Conservation (phyloP, 495 filamentous ascomycete genomes). For the Hypoxylon cercidicola region DNA sequence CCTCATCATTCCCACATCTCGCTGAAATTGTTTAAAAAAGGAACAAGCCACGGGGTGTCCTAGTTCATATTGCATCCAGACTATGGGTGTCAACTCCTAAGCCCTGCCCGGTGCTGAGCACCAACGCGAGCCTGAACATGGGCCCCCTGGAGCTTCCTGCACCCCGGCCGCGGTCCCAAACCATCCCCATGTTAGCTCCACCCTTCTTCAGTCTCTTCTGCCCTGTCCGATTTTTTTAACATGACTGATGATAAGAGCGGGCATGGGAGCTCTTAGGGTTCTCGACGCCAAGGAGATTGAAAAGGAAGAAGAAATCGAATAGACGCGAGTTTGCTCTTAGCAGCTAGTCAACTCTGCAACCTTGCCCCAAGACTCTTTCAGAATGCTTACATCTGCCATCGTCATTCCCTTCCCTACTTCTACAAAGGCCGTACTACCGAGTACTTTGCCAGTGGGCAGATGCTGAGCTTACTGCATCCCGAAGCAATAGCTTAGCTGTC, state of each 20-base stretch:
- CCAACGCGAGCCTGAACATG: constrained; percentile 42
- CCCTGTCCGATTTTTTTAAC: constrained; percentile 34
- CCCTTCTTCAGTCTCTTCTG: constrained; percentile 37
- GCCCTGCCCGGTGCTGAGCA: constrained; percentile 45
- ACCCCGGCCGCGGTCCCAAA: constrained; percentile 48
- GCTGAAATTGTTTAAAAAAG: constrained; percentile 39
- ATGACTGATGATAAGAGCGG: constrained; percentile 47
- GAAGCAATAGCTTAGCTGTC: constrained; percentile 39
- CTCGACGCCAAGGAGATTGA: constrained; percentile 36
- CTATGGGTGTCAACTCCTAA: constrained; percentile 44
- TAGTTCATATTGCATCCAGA: constrained; percentile 39
- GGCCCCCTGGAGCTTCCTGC: constrained; percentile 40
- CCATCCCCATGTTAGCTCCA: constrained; percentile 45
- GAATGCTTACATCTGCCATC: constrained; percentile 38
- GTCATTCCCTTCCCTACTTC: constrained; percentile 23
- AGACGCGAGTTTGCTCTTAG: constrained; percentile 37
- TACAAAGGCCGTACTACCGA: constrained; percentile 26
- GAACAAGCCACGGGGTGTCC: constrained; percentile 38
- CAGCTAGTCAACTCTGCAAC: constrained; percentile 14
- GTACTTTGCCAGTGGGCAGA: constrained; percentile 34
- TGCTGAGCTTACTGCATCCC: constrained; percentile 44
- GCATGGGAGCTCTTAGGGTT: constrained; percentile 40
- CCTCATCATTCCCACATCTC: constrained; percentile 33
- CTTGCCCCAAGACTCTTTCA: constrained; percentile 23
- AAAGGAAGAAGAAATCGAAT: constrained; percentile 35